These are phyloP conservation scores for Pontederia crassipes DNA, from an alignment of 176 grass and related monocot species.

Conservation along the genomic window DNA sequence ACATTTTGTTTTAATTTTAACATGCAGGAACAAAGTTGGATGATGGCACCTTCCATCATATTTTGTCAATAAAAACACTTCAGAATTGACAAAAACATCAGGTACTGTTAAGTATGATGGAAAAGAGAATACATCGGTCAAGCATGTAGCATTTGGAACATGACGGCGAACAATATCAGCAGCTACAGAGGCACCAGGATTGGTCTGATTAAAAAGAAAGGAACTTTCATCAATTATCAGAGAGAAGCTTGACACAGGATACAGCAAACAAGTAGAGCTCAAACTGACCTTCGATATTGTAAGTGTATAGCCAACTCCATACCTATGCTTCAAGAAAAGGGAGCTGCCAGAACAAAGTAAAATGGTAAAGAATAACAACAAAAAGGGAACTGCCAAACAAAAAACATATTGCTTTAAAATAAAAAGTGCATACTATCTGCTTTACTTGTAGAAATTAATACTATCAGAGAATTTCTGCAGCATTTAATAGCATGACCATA, in stretches of 20 bases:
- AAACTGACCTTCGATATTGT: conserved; percentile 41
- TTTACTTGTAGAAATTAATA: neutral
- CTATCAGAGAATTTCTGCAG: neutral
- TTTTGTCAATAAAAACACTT: too few relatives aligned
- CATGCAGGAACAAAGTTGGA: too few relatives aligned
- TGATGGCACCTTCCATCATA: too few relatives aligned
- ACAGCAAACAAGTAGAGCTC: conserved; percentile 7
- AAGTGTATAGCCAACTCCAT: conserved; percentile 40
- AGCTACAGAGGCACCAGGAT: conserved; percentile 24
- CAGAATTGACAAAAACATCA: neutral
- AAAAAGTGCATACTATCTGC: neutral
- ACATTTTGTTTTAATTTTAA: too few relatives aligned
- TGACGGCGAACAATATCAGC: conserved; percentile 36
- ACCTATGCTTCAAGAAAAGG: conserved; percentile 44
- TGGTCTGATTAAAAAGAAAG: conserved; percentile 17
- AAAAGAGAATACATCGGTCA: conserved; percentile 31
- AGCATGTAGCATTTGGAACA: conserved; percentile 33
- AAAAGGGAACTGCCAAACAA: conserved; percentile 24
- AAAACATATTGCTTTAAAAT: conserved; percentile 10
- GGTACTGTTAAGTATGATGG: neutral
- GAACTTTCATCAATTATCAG: neutral
- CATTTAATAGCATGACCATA: too few relatives aligned
- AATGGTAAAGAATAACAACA: too few relatives aligned
- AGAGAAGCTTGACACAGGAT: neutral
- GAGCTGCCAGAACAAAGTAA: conserved; percentile 18